These are phyloP conservation scores for Rhynchosporium agropyri DNA, from an alignment of 2,329 filamentous ascomycete genomes.

Conservation along the genomic window DNA sequence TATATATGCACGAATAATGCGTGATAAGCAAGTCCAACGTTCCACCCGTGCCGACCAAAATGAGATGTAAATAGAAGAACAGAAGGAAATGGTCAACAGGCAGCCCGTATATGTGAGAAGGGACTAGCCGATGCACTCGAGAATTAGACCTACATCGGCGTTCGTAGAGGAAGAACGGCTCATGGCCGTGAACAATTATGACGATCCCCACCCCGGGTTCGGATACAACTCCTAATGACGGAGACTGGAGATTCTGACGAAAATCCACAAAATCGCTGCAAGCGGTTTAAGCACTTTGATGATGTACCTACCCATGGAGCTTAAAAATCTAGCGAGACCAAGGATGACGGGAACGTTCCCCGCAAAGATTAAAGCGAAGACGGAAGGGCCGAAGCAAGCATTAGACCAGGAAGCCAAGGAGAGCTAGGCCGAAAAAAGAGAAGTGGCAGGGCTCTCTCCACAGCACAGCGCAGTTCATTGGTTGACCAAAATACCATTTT, in stretches of 20 bases:
- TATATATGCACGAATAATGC: conserved; percentile 9
- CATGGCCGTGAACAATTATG: background rate
- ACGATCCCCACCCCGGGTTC: background rate
- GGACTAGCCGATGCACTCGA: background rate
- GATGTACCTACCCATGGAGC: background rate
- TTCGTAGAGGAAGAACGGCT: background rate
- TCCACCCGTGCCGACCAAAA: conserved; percentile 9
- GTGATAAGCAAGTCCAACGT: conserved; percentile 13
- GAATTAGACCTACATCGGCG: conserved; percentile 14
- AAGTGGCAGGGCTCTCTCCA: too few relatives aligned
- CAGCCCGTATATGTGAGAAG: background rate
- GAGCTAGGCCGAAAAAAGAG: background rate
- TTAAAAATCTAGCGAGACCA: background rate
- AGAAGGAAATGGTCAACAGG: background rate
- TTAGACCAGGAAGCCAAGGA: background rate
- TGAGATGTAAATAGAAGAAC: background rate
- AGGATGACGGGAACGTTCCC: conserved; percentile 1
- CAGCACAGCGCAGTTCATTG: too few relatives aligned
- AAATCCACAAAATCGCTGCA: background rate
- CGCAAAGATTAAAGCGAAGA: conserved; percentile 14
- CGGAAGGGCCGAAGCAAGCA: conserved; percentile 14
- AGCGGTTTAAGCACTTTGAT: background rate
- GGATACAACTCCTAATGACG: background rate
- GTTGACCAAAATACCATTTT: too few relatives aligned
- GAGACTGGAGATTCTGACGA: background rate